A percentile compares a stretch with the other conserved stretches of the same genome.
Evolutionary conservation across 176 grass and related monocot species (phyloP).

Genomic region (Pontederia paniculata): DNA sequence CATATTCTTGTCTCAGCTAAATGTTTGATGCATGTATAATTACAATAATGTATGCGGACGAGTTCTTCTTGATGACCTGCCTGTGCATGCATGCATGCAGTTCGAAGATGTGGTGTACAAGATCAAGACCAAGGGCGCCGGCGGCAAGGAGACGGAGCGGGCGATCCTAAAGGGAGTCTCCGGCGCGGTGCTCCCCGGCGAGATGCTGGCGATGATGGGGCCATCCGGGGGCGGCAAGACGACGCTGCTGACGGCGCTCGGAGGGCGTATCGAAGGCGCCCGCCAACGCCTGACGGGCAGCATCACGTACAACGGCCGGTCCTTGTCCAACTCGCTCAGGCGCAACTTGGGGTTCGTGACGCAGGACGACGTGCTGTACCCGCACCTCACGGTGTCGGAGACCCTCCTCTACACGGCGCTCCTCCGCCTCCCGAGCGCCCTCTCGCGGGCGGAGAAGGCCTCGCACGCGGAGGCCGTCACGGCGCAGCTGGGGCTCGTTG

Average conservation of each 20-base stretch:
- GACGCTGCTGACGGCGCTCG: constrained; percentile 34
- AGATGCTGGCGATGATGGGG: constrained; percentile 39
- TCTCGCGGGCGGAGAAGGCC: constrained; percentile 23
- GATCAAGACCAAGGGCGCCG: constrained; percentile 12
- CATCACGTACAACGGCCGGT: constrained; percentile 29
- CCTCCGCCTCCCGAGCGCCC: constrained; percentile 32
- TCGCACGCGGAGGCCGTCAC: constrained; percentile 25
- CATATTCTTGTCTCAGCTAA: no score
- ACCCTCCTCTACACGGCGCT: constrained; percentile 37
- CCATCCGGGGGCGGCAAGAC: constrained; percentile 47
- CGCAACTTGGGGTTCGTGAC: constrained; percentile 37
- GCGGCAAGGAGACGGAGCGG: not conserved
- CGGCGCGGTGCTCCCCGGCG: constrained; percentile 27
- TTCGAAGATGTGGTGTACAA: constrained; percentile 40
- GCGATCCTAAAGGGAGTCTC: constrained; percentile 31
- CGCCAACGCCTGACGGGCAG: constrained; percentile 18
- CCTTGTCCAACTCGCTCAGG: constrained; percentile 29
- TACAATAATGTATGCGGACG: no score
- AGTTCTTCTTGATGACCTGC: no score
- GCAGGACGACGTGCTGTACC: constrained; percentile 42
- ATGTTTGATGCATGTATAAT: no score
- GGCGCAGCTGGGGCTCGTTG: constrained; percentile 26
- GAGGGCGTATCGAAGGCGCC: constrained; percentile 9
- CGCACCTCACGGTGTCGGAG: constrained; percentile 38
- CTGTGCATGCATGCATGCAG: constrained; percentile 7